Evolutionary conservation across 139 green algal species (phyloP).

Genomic region (Tetraselmis striata): DNA sequence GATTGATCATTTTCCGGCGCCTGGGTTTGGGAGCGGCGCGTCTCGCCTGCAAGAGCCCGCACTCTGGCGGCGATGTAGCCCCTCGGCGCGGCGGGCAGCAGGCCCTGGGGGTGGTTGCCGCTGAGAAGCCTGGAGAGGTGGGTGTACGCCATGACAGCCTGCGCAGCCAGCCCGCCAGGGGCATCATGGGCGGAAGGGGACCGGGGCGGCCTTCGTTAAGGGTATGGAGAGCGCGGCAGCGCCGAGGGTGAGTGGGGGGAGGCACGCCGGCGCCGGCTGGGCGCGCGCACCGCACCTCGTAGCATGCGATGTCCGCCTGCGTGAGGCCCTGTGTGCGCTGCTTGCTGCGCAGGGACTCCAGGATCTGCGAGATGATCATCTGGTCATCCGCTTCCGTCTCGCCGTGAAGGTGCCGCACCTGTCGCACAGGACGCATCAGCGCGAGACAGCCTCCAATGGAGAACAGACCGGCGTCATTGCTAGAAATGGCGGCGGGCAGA

Average conservation of each 20-base stretch:
- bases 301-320: not conserved
- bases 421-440: not conserved
- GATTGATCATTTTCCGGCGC: too few species aligned
- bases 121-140: conserved; percentile 47
- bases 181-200: too few species aligned
- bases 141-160: conserved; percentile 55
- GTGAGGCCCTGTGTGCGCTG: not conserved
- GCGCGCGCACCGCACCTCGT: not conserved
- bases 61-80: conserved; percentile 58
- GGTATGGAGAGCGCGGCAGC: too few species aligned
- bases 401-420: not conserved
- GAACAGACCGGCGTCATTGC: too few species aligned
- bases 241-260: too few species aligned
- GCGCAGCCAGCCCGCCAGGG: not conserved
- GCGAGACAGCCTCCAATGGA: too few species aligned
- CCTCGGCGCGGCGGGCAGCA: conserved; percentile 54
- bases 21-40: too few species aligned
- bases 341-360: not conserved
- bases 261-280: too few species aligned
- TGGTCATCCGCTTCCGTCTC: not conserved
- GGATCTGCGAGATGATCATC: not conserved
- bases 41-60: conserved; percentile 46
- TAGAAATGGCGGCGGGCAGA: not conserved
- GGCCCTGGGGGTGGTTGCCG: conserved; percentile 43
- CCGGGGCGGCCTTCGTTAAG: too few species aligned